phyloP scores from a whole-genome alignment of 768 basidiomycete genomes.

The Trametes meyenii region DNA sequence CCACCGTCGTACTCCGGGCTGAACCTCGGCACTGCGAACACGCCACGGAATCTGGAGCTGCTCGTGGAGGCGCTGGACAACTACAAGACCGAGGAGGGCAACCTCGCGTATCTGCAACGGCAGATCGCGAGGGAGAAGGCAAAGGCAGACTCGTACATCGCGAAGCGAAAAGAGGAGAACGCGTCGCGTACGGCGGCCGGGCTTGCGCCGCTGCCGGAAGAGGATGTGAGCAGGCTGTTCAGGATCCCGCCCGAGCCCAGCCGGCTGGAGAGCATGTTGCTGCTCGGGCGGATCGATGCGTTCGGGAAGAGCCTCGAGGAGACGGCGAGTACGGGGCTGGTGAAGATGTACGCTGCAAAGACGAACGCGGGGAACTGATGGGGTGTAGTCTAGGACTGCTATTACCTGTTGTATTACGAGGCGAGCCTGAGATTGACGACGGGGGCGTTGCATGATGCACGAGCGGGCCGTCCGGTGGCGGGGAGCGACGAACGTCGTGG shows the following conservation, averaged over 20 bases:
- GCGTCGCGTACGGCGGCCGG: constrained; percentile 77
- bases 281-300: constrained; percentile 87
- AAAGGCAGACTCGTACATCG: constrained; percentile 76
- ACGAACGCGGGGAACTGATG: constrained; percentile 34
- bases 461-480: not conserved
- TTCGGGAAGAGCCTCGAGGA: constrained; percentile 78
- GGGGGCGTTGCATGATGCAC: constrained; percentile 3
- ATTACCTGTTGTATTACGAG: constrained; percentile 13
- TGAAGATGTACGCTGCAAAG: constrained; percentile 84
- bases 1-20: constrained; percentile 68
- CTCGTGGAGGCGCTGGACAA: constrained; percentile 84
- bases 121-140: constrained; percentile 87
- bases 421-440: not conserved
- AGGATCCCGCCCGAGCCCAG: constrained; percentile 89
- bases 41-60: constrained; percentile 79
- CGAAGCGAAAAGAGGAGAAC: constrained; percentile 91
- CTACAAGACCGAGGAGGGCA: constrained; percentile 90
- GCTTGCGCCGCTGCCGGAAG: constrained; percentile 82
- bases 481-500: constrained; percentile 3
- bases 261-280: constrained; percentile 81
- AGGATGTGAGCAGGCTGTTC: constrained; percentile 82
- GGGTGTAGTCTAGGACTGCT: constrained; percentile 4
- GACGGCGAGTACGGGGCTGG: constrained; percentile 59
- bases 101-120: constrained; percentile 83
- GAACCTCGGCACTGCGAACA: constrained; percentile 67